phyloP scores from a whole-genome alignment of 306 rosid species.

The Calophaca sinica region DNA sequence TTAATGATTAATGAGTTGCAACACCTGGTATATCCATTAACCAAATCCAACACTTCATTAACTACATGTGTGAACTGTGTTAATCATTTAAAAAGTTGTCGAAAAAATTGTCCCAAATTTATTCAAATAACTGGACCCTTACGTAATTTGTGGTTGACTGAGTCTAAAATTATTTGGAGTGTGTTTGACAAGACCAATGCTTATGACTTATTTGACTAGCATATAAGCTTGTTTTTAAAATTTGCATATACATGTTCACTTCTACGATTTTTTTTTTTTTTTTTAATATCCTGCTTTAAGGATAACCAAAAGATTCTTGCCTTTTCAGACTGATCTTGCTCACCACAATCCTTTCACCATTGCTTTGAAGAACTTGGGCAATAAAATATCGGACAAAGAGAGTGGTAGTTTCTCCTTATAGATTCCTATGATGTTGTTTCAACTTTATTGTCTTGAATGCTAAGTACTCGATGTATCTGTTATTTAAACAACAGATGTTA shows the following conservation, averaged over 20 bases:
- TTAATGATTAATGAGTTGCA: too few relatives aligned
- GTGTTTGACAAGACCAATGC: too few relatives aligned
- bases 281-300: neutral
- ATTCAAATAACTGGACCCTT: too few relatives aligned
- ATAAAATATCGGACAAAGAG: slow-evolving; percentile 48
- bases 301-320: slow-evolving; percentile 13
- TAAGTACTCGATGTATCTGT: slow-evolving; percentile 17
- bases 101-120: too few relatives aligned
- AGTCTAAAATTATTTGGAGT: too few relatives aligned
- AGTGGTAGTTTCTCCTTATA: slow-evolving; percentile 44
- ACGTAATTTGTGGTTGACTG: too few relatives aligned
- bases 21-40: too few relatives aligned
- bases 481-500: slow-evolving; percentile 43
- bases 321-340: slow-evolving; percentile 70
- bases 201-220: too few relatives aligned
- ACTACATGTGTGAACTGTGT: too few relatives aligned
- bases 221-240: neutral
- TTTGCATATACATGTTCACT: neutral
- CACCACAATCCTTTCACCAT: slow-evolving; percentile 58
- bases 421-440: slow-evolving; percentile 3
- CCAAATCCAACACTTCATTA: too few relatives aligned
- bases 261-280: neutral
- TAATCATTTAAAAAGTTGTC: too few relatives aligned
- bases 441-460: slow-evolving; percentile 11
- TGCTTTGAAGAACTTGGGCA: slow-evolving; percentile 65